Conservation (phyloP, 805 yeast genomes). For the Clavispora phyllophila region DNA sequence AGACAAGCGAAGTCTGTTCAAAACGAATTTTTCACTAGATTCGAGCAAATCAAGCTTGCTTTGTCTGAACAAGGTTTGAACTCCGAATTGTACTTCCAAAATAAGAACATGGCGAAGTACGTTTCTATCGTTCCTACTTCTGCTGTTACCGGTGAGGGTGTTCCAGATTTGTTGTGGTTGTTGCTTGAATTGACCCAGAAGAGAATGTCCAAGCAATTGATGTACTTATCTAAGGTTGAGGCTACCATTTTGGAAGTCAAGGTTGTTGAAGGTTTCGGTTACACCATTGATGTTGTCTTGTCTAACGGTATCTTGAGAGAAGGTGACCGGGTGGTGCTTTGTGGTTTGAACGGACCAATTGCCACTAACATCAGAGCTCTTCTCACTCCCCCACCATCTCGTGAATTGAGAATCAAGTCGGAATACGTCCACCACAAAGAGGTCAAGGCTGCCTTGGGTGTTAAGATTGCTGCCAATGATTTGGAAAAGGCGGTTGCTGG, state of each 20-base stretch:
- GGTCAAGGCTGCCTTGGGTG: conserved; percentile 98
- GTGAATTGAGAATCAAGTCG: conserved; percentile 95
- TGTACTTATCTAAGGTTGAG: conserved; percentile 89
- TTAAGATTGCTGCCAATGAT: conserved; percentile 96
- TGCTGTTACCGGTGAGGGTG: conserved; percentile 99
- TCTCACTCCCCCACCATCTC: conserved; percentile 94
- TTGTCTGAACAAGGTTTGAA: conserved; percentile 97
- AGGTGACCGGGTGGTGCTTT: conserved; percentile 91
- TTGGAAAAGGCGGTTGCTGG: conserved; percentile 99
- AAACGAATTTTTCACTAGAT: conserved; percentile 86
- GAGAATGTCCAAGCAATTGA: conserved; percentile 98
- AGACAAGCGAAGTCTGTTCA: conserved; percentile 81
- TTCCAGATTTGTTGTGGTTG: conserved; percentile 96
- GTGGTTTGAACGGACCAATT: conserved; percentile 98
- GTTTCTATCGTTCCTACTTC: conserved; percentile 98
- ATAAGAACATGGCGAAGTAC: conserved; percentile 86
- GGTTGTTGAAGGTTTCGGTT: conserved; percentile 97
- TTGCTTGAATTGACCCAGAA: conserved; percentile 92
- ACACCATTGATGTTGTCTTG: conserved; percentile 94
- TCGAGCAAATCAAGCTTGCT: conserved; percentile 78
- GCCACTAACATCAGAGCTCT: conserved; percentile 94
- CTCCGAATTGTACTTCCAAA: conserved; percentile 93
- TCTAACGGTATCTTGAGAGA: conserved; percentile 95
- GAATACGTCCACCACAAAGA: conserved; percentile 95
- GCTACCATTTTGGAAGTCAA: conserved; percentile 97